Evolutionary conservation across 768 basidiomycete genomes (phyloP).

Genomic region (Amanita rubescens): DNA sequence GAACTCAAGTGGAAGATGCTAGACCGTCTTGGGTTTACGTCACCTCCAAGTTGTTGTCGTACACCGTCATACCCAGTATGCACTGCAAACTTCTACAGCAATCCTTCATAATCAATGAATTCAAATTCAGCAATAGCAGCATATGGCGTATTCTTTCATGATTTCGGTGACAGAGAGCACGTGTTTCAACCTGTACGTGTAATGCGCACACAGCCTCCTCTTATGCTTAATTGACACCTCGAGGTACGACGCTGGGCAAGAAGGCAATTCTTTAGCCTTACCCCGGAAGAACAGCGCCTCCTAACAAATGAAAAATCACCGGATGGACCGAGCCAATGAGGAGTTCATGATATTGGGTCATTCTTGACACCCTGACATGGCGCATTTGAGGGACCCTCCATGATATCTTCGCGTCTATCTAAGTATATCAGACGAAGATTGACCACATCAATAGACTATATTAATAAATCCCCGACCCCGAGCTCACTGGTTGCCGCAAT

Average conservation of each 20-base stretch:
- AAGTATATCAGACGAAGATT: background rate
- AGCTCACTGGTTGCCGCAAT: too few relatives aligned
- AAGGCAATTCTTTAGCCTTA: slow-evolving; percentile 46
- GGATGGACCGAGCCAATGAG: background rate
- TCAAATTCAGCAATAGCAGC: slow-evolving; percentile 36
- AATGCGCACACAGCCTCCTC: background rate
- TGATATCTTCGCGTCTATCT: too few relatives aligned
- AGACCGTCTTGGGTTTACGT: slow-evolving; percentile 58
- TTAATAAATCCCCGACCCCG: too few relatives aligned
- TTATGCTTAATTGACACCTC: background rate
- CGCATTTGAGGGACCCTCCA: too few relatives aligned
- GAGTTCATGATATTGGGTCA: background rate
- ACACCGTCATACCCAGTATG: slow-evolving; percentile 47
- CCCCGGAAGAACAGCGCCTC: slow-evolving; percentile 47
- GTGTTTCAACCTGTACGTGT: slow-evolving; percentile 56
- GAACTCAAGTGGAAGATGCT: slow-evolving; percentile 32
- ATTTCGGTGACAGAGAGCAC: slow-evolving; percentile 67
- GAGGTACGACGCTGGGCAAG: slow-evolving; percentile 56
- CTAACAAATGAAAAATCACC: slow-evolving; percentile 10
- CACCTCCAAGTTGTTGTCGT: slow-evolving; percentile 42
- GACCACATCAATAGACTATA: too few relatives aligned
- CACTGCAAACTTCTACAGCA: background rate
- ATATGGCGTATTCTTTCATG: slow-evolving; percentile 55
- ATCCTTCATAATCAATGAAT: background rate
- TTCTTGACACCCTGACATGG: background rate